Percentiles rank a stretch among this genome's conserved stretches.
These are phyloP conservation scores for Beta corolliflora DNA, from an alignment of 179 eudicot genomes.

Conservation along the genomic window DNA sequence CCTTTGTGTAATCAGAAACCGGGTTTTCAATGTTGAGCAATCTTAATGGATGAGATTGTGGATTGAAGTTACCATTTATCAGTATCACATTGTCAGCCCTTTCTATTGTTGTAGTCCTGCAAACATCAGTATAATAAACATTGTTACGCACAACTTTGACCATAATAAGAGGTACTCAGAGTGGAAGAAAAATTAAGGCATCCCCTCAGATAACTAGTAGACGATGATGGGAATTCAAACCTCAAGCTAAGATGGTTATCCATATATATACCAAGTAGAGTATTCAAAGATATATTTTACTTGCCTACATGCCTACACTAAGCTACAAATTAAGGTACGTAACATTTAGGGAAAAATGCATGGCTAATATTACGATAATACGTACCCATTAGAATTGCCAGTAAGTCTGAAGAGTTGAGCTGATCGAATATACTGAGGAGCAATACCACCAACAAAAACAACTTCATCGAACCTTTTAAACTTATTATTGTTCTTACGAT, in stretches of 20 bases:
- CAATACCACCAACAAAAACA: slow-evolving; percentile 13
- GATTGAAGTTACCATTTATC: slow-evolving; percentile 13
- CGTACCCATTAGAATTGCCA: not conserved
- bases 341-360: too few species aligned
- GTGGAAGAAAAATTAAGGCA: too few species aligned
- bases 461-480: not conserved
- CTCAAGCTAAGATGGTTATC: too few species aligned
- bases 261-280: too few species aligned
- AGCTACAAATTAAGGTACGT: too few species aligned
- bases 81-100: not conserved
- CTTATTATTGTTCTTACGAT: not conserved
- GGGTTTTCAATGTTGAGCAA: slow-evolving; percentile 14
- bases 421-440: slow-evolving; percentile 19
- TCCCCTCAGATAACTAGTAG: too few species aligned
- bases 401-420: slow-evolving; percentile 4
- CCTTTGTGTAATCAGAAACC: not conserved
- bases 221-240: too few species aligned
- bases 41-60: slow-evolving; percentile 19
- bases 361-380: not conserved
- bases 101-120: slow-evolving; percentile 9
- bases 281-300: too few species aligned
- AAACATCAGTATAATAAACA: not conserved
- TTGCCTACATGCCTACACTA: too few species aligned
- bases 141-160: too few species aligned
- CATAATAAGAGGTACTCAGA: too few species aligned